Conservation (phyloP, 495 filamentous ascomycete species). For the Hyaloscypha finlandica region DNA sequence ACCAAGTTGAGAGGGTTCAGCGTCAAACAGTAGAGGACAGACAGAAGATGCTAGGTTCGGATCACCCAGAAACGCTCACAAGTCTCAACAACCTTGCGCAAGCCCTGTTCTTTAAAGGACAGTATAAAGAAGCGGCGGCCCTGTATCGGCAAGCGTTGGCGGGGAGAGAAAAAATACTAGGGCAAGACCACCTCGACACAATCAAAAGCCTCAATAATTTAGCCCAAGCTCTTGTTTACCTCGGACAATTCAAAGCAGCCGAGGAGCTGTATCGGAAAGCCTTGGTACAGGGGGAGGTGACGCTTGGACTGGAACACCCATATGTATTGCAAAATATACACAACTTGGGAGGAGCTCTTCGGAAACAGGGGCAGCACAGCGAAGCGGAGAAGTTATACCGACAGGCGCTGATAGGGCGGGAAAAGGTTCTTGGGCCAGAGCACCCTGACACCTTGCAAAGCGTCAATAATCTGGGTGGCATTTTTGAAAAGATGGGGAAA, state of each 20-base stretch:
- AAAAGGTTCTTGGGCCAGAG: constrained; percentile 36
- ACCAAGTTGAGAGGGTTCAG: constrained; percentile 9
- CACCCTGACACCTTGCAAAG: constrained; percentile 33
- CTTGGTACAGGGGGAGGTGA: background rate
- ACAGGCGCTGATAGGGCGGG: constrained; percentile 30
- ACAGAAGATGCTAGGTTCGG: constrained; percentile 22
- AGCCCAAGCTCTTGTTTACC: background rate
- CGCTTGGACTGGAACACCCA: background rate
- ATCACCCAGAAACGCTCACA: constrained; percentile 34
- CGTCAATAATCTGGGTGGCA: constrained; percentile 33
- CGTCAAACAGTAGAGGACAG: constrained; percentile 11
- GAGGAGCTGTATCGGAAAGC: background rate
- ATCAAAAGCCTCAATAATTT: constrained; percentile 34
- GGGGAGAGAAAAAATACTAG: constrained; percentile 19
- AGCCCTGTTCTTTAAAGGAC: constrained; percentile 11
- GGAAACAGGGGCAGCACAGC: constrained; percentile 17
- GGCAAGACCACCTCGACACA: constrained; percentile 33
- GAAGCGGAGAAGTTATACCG: constrained; percentile 32
- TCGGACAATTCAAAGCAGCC: background rate
- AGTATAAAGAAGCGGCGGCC: constrained; percentile 33
- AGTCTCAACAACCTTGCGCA: constrained; percentile 34
- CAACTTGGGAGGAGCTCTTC: constrained; percentile 12
- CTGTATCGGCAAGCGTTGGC: constrained; percentile 32
- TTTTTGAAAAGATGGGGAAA: constrained; percentile 7
- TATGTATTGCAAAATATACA: background rate